Evolutionary conservation across 208 protist species (phyloP), one percentile per base, ranked within the genome.

Genomic region (Polymyxa betae): DNA sequence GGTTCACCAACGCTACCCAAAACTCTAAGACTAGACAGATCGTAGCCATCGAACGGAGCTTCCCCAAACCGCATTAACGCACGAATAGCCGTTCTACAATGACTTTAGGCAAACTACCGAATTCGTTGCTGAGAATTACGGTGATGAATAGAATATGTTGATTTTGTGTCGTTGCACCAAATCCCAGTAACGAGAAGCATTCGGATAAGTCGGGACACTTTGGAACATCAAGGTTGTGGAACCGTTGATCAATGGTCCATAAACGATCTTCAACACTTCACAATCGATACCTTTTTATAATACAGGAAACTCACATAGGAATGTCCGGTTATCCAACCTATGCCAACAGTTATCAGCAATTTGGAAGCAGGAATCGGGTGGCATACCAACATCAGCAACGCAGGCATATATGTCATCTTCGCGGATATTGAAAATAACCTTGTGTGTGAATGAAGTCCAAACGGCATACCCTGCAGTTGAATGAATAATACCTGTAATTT

Each of bases 1-100:
- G 97, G 97, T 94, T 99, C 98, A 38, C 98, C 98, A 38, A 99
- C 98, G 0, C 95, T 96, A 60, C 98, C 98, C 38, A 99, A 95
- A 0, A 99, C 92, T 60, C 96, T 94, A 16, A 94, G 92, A 32
- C 92, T 93, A 20, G 10, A 52, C 44, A 90, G 90, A 38, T 68
- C 68, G 88, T 92, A 43, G 0, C 20, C 38, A 60, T 91, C 45
- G 45, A 92, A 45, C 0, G 38, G 54, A 20, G 0, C 66, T 29
- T 43, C 29, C 12, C 93, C 93, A 24, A 89, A 90, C 64, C 45
- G 10, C 90, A 91, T 91, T 24, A 91, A 41, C 20, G 90, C 90
- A 10, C 90, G 90, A 44, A 91, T 91, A 1, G 90, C 90, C 35
- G 90, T 91, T 35, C 72, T 82, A 35, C 16, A 82, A 82, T 82